Evolutionary conservation across 306 rosid species (phyloP), one percentile per base, ranked within the genome.

Genomic region (Vigna hirtella): DNA sequence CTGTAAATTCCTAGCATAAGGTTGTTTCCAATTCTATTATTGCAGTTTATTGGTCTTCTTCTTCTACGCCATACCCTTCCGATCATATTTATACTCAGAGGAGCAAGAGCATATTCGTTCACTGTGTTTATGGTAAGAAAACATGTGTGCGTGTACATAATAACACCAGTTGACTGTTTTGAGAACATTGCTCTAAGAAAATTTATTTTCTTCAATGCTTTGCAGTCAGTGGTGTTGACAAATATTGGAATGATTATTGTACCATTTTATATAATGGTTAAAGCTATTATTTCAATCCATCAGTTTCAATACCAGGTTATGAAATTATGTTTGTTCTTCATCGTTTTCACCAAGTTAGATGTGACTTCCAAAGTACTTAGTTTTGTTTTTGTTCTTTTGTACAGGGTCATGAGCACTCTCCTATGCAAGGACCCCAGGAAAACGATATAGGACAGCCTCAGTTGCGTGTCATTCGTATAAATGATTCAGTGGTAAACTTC

Each of bases 21-120:
- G 28, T 26, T 26, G 28, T 26, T 26, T 26, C 28, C 28, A 26
- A 0, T 26, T 26, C 28, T 26, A 26, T 26, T 26, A 26, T 2
- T 26, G 28, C 90, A 94, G 98, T 91, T 94, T 77, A 61, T 85
- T 70, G 80, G 77, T 81, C 93, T 92, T 85, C 88, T 91, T 68
- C 75, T 90, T 52, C 83, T 91, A 72, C 91, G 97, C 52, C 94
- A 90, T 72, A 84, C 87, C 52, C 93, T 94, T 51, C 91, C 94
- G 14, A 50, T 90, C 36, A 69, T 90, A 86, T 28, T 90, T 26
- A 58, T 90, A 86, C 73, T 92, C 50, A 73, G 81, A 36, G 94
- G 81, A 80, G 83, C 70, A 34, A 89, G 81, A 73, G 92, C 85
- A 65, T 83, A 85, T 82, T 75, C 96, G 7, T 49, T 84, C 83